phyloP scores from a whole-genome alignment of 108 stramenopile genomes.

The Aurantiochytrium sp. region DNA sequence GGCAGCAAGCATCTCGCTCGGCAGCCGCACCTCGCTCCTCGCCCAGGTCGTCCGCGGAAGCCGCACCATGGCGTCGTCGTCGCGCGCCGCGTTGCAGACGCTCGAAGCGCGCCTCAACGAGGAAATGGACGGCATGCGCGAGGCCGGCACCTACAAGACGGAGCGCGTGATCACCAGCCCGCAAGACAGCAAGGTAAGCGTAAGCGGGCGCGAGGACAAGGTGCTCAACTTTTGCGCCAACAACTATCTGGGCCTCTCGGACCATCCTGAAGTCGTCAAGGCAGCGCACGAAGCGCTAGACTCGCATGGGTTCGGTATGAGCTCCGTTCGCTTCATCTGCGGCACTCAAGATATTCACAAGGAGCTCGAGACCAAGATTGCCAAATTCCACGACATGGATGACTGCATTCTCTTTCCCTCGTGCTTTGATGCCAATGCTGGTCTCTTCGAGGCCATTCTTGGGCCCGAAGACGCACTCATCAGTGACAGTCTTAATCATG shows the following conservation, averaged over 20 bases:
- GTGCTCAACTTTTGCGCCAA: conserved; percentile 38
- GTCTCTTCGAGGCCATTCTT: conserved; percentile 30
- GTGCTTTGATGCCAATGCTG: conserved; percentile 39
- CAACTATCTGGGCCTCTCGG: conserved; percentile 36
- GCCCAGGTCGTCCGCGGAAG: too few species aligned
- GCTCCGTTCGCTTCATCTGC: conserved; percentile 51
- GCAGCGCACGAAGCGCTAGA: not conserved
- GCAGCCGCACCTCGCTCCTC: too few species aligned
- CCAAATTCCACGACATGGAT: conserved; percentile 60
- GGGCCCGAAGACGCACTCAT: conserved; percentile 32
- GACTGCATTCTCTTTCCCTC: conserved; percentile 33
- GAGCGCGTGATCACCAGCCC: conserved; percentile 30
- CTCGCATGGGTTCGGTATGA: not conserved
- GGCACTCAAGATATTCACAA: conserved; percentile 75
- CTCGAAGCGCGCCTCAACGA: not conserved
- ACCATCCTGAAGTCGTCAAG: not conserved
- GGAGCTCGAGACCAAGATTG: conserved; percentile 74
- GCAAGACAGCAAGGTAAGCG: not conserved
- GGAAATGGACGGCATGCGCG: not conserved
- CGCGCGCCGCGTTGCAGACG: not conserved
- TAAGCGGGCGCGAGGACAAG: not conserved
- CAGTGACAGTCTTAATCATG: conserved; percentile 20
- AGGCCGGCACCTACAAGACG: conserved; percentile 26
- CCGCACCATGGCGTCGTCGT: too few species aligned
- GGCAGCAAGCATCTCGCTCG: too few species aligned